Conservation (phyloP, 306 rosid species). For the Prunus padus region DNA sequence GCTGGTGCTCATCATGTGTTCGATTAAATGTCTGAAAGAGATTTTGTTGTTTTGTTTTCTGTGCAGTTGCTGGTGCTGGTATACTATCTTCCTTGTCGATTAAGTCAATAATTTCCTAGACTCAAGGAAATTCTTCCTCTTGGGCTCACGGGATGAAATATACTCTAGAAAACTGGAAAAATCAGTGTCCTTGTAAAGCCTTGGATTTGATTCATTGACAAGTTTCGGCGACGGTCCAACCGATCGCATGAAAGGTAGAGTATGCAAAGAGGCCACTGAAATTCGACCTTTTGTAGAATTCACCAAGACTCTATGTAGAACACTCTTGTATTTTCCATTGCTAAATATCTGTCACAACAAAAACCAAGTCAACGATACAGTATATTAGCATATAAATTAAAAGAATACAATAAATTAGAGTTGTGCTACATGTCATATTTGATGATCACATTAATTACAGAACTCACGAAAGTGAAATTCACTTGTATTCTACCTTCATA, state of each 20-base stretch:
- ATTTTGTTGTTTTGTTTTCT: too few species aligned
- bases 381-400: too few species aligned
- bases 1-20: too few species aligned
- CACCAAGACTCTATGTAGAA: slow-evolving; percentile 74
- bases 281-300: slow-evolving; percentile 45
- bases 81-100: too few species aligned
- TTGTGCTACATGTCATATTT: too few species aligned
- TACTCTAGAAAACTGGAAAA: slow-evolving; percentile 57
- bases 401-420: too few species aligned
- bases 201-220: slow-evolving; percentile 59
- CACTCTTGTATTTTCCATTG: slow-evolving; percentile 90
- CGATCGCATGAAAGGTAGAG: slow-evolving; percentile 41
- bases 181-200: slow-evolving; percentile 63
- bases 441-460: too few species aligned
- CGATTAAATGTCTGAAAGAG: too few species aligned
- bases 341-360: slow-evolving; percentile 64
- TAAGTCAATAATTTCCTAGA: slow-evolving; percentile 53
- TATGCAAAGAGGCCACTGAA: slow-evolving; percentile 77
- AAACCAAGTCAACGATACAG: background rate
- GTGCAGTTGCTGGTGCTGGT: too few species aligned
- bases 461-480: too few species aligned
- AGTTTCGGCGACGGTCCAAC: slow-evolving; percentile 67
- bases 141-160: slow-evolving; percentile 52
- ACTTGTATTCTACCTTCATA: too few species aligned
- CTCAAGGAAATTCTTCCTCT: slow-evolving; percentile 64